Evolutionary conservation across 2,329 filamentous ascomycete genomes (phyloP).

Genomic region (Penicillium sp.): DNA sequence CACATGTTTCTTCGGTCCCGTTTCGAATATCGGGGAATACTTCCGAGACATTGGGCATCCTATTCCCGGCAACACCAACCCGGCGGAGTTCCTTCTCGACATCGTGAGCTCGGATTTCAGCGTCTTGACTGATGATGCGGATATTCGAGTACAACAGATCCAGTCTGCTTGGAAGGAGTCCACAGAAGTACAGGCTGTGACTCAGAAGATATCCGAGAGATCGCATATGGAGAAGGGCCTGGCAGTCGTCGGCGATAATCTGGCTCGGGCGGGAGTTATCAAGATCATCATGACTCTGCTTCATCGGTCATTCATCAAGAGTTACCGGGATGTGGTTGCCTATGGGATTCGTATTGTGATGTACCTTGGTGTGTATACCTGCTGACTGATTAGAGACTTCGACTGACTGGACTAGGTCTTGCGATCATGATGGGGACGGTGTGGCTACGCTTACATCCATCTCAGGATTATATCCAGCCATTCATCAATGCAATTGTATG

Average conservation of each 20-base stretch:
- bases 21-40: constrained; percentile 60
- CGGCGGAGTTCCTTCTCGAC: constrained; percentile 78
- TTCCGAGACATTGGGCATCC: constrained; percentile 62
- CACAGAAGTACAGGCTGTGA: constrained; percentile 34
- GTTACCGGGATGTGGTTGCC: constrained; percentile 77
- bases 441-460: constrained; percentile 70
- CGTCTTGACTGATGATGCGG: constrained; percentile 48
- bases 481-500: constrained; percentile 75
- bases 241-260: constrained; percentile 15
- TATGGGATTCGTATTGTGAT: constrained; percentile 82
- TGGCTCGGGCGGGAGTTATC: constrained; percentile 45
- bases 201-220: constrained; percentile 26
- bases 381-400: background rate
- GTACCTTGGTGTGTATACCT: constrained; percentile 61
- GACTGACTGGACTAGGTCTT: constrained; percentile 49
- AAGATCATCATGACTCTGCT: constrained; percentile 65
- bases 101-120: constrained; percentile 76
- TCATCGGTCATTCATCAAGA: constrained; percentile 79
- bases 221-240: constrained; percentile 26
- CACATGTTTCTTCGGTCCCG: constrained; percentile 71
- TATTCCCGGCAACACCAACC: constrained; percentile 71
- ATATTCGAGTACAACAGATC: constrained; percentile 54
- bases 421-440: constrained; percentile 88
- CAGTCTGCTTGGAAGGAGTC: constrained; percentile 59
- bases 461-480: constrained; percentile 73